Conservation (phyloP, 2,329 filamentous ascomycete species). For the Aspergillus neotritici region DNA sequence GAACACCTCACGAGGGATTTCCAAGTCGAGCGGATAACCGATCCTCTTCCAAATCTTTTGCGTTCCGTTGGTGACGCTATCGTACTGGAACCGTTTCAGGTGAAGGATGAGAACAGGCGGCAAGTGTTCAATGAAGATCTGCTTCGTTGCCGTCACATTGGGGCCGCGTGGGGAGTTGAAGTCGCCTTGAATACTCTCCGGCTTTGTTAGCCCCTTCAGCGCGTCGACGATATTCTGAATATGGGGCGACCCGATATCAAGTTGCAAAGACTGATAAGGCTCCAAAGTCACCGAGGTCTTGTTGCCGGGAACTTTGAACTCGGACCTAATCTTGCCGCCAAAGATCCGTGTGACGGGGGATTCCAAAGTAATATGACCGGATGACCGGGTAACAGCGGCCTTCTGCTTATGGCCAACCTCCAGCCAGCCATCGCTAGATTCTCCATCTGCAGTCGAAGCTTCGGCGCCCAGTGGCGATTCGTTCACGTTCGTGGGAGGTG, state of each 20-base stretch:
- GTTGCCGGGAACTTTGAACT: slow-evolving; percentile 76
- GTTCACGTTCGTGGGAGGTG: slow-evolving; percentile 39
- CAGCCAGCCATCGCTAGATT: slow-evolving; percentile 67
- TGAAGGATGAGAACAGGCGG: slow-evolving; percentile 91
- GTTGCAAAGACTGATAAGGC: slow-evolving; percentile 87
- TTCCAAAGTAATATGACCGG: slow-evolving; percentile 64
- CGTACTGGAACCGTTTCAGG: slow-evolving; percentile 95
- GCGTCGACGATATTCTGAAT: slow-evolving; percentile 91
- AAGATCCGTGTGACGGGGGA: slow-evolving; percentile 94
- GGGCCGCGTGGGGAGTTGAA: slow-evolving; percentile 74
- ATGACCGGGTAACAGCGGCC: slow-evolving; percentile 76
- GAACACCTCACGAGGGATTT: slow-evolving; percentile 86
- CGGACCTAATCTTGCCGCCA: slow-evolving; percentile 82
- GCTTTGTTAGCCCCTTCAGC: slow-evolving; percentile 72
- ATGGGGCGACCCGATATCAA: slow-evolving; percentile 84
- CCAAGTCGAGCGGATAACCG: slow-evolving; percentile 88
- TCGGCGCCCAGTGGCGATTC: slow-evolving; percentile 38
- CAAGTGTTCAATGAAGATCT: slow-evolving; percentile 86
- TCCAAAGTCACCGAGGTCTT: slow-evolving; percentile 90
- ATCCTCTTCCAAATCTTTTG: slow-evolving; percentile 99
- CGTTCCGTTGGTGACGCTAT: slow-evolving; percentile 71
- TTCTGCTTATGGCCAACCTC: slow-evolving; percentile 93
- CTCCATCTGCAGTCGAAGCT: slow-evolving; percentile 27
- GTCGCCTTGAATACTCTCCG: slow-evolving; percentile 79
- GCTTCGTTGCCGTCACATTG: slow-evolving; percentile 77